phyloP scores from a whole-genome alignment of 495 filamentous ascomycete genomes.

The Usnea hakonensis region DNA sequence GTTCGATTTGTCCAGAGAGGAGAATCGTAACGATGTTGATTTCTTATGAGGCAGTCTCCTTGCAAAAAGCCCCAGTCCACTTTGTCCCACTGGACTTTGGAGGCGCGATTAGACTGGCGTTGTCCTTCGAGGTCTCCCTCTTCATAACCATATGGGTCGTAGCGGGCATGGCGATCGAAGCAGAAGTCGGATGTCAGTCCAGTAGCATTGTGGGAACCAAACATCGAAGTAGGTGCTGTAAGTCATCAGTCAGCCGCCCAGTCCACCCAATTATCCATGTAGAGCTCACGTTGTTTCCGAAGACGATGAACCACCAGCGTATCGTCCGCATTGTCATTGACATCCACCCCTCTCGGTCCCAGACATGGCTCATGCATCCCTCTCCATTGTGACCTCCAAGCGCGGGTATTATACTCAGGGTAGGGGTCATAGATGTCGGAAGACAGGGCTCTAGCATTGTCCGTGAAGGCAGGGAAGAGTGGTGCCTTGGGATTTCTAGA shows the following conservation, averaged over 20 bases:
- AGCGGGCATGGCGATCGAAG: slow-evolving; percentile 49
- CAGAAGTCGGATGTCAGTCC: slow-evolving; percentile 41
- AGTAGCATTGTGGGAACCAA: slow-evolving; percentile 44
- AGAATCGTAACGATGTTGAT: slow-evolving; percentile 49
- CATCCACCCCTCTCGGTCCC: slow-evolving; percentile 39
- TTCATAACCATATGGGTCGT: slow-evolving; percentile 43
- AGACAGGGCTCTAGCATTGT: slow-evolving; percentile 4
- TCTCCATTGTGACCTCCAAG: slow-evolving; percentile 37
- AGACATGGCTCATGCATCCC: slow-evolving; percentile 39
- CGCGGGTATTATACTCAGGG: slow-evolving; percentile 41
- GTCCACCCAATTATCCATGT: background rate
- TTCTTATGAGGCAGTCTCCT: slow-evolving; percentile 50
- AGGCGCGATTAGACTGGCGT: slow-evolving; percentile 20
- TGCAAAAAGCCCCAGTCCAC: slow-evolving; percentile 69
- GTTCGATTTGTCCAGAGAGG: background rate
- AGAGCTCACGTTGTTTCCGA: slow-evolving; percentile 23
- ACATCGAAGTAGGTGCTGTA: slow-evolving; percentile 35
- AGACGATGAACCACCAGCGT: slow-evolving; percentile 40
- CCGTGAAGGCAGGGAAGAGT: slow-evolving; percentile 15
- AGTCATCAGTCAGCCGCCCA: slow-evolving; percentile 18
- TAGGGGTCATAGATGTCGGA: slow-evolving; percentile 42
- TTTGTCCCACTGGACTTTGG: slow-evolving; percentile 51
- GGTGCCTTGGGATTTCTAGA: slow-evolving; percentile 13
- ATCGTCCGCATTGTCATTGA: slow-evolving; percentile 41
- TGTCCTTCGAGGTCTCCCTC: slow-evolving; percentile 27